These are phyloP conservation scores for Isabelozyma gotoi DNA, from an alignment of 805 yeast genomes.

Conservation along the genomic window DNA sequence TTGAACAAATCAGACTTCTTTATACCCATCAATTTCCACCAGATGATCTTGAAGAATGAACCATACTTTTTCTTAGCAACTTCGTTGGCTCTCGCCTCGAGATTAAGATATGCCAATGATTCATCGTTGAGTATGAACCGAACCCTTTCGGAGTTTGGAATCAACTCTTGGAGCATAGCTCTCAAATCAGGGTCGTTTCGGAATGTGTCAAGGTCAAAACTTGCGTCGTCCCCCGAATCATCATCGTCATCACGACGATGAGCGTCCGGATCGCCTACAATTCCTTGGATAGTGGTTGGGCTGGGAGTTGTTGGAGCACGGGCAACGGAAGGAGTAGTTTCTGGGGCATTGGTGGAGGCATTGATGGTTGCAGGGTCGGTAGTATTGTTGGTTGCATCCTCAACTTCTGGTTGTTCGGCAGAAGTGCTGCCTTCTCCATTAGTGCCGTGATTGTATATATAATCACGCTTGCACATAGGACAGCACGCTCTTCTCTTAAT, in stretches of 20 bases:
- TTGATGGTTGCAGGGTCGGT: slow-evolving; percentile 4
- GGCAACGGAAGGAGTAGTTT: not conserved
- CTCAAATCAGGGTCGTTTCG: slow-evolving; percentile 38
- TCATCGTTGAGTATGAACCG: slow-evolving; percentile 38
- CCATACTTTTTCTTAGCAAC: slow-evolving; percentile 35
- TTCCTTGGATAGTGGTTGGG: not conserved
- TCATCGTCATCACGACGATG: slow-evolving; percentile 12
- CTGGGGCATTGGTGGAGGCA: slow-evolving; percentile 1
- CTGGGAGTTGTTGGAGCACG: slow-evolving; percentile 1
- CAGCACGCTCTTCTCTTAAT: slow-evolving; percentile 74
- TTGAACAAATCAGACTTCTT: slow-evolving; percentile 46
- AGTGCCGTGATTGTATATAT: slow-evolving; percentile 40
- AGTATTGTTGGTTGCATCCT: not conserved
- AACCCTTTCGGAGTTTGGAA: slow-evolving; percentile 43
- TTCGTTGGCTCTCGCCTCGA: slow-evolving; percentile 46
- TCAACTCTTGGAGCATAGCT: slow-evolving; percentile 36
- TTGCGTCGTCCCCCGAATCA: slow-evolving; percentile 10
- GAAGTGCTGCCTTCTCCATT: slow-evolving; percentile 3
- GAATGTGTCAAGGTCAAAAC: slow-evolving; percentile 29
- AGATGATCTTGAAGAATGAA: slow-evolving; percentile 28
- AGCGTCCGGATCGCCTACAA: slow-evolving; percentile 9
- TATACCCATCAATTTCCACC: slow-evolving; percentile 62
- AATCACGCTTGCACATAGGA: slow-evolving; percentile 79
- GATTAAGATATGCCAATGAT: slow-evolving; percentile 28
- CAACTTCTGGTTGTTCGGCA: slow-evolving; percentile 5